These are phyloP conservation scores for Lyophyllum atratum DNA, from an alignment of 768 basidiomycete species.

Conservation along the genomic window DNA sequence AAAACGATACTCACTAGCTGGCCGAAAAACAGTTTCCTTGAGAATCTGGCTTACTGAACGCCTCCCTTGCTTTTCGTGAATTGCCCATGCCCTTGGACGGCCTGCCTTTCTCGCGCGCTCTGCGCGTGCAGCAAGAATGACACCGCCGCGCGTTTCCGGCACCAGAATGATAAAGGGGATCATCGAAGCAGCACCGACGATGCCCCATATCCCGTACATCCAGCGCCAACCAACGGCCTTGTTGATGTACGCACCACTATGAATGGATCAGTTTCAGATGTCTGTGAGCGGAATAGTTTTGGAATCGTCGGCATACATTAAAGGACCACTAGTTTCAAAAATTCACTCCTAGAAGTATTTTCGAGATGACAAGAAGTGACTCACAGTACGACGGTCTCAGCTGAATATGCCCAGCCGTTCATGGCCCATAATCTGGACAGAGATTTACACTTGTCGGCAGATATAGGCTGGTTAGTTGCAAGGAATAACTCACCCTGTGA, in stretches of 20 bases:
- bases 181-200: slow-evolving; percentile 16
- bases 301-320: slow-evolving; percentile 8
- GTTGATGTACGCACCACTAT: slow-evolving; percentile 21
- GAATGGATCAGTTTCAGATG: neutral
- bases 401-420: slow-evolving; percentile 24
- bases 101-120: slow-evolving; percentile 14
- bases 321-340: slow-evolving; percentile 12
- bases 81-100: slow-evolving; percentile 16
- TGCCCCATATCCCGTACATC: slow-evolving; percentile 24
- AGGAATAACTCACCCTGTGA: slow-evolving; percentile 6
- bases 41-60: slow-evolving; percentile 19
- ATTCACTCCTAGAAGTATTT: neutral
- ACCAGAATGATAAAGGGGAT: slow-evolving; percentile 19
- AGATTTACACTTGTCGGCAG: neutral
- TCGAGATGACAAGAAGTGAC: neutral
- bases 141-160: slow-evolving; percentile 23
- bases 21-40: slow-evolving; percentile 18
- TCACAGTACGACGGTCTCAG: slow-evolving; percentile 18
- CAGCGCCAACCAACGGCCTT: slow-evolving; percentile 22
- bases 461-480: neutral
- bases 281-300: neutral
- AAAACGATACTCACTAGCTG: slow-evolving; percentile 15
- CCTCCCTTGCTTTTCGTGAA: slow-evolving; percentile 17
- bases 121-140: slow-evolving; percentile 20
- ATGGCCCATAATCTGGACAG: slow-evolving; percentile 21